Base-by-base conservation (phyloP, 345 rosid species). In the Sapria himalayana region DNA sequence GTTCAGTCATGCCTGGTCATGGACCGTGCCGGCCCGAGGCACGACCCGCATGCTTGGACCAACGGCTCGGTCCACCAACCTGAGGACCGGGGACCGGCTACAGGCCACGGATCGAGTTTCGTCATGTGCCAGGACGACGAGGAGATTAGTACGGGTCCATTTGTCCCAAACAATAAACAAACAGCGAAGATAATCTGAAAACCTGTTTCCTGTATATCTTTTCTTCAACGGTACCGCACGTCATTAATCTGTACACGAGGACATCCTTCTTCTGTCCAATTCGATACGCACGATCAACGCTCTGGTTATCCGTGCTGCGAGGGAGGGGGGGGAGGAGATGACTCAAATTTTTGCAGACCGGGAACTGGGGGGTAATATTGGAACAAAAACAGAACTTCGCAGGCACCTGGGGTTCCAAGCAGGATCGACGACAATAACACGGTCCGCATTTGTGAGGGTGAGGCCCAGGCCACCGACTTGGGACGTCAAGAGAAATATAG, bases 391-490 rank as follows among this genome's bases (percentile, higher is more conserved):
- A 43, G 49, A 54, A 17, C 14, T 29, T 39, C 23, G 10, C 20
- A 33, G 33, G 37, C 45, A 85, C 96, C 96, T 85, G 19, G 96
- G 96, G 43, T 85, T 85, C 96, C 96, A 85, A 39, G 96, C 96
- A 56, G 96, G 93, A 64, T 85, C 96, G 31, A 81, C 92, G 45
- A 78, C 96, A 61, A 85, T 89, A 29, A 89, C 98, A 25, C 93
- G 98, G 46, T 89, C 98, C 20, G 98, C 98, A 57, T 73, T 79
- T 29, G 94, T 89, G 35, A 89, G 80, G 13, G 98, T 89, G 35
- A 89, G 98, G 55, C 98, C 98, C 15, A 89, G 85, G 47, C 98
- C 98, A 37, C 98, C 98, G 53, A 89, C 98, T 71, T 82, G 95
- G 45, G 98, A 76, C 49, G 98, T 89, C 57, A 89, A 38, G 46